Conservation (phyloP, 805 yeast genomes). For the Gaillardinia entomophila region DNA sequence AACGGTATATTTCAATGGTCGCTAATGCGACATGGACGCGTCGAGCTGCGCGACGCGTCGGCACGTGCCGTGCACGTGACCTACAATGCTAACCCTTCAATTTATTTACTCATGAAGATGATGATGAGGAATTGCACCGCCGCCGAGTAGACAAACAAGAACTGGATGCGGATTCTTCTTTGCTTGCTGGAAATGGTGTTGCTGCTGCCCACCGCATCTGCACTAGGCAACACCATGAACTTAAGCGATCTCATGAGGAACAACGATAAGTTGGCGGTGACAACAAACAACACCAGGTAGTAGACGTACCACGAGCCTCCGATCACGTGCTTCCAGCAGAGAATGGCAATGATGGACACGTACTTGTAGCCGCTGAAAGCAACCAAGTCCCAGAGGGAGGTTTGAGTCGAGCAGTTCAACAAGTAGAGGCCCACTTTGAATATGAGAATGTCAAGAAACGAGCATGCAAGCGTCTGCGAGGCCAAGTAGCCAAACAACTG, state of each 20-base stretch:
- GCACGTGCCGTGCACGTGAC: too few relatives aligned
- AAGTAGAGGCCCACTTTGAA: slow-evolving; percentile 81
- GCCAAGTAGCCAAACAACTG: slow-evolving; percentile 84
- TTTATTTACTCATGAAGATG: slow-evolving; percentile 57
- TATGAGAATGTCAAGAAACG: slow-evolving; percentile 67
- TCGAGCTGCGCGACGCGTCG: too few relatives aligned
- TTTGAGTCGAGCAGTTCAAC: slow-evolving; percentile 59
- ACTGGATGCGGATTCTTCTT: slow-evolving; percentile 79
- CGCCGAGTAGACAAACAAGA: slow-evolving; percentile 78
- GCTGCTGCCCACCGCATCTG: slow-evolving; percentile 37
- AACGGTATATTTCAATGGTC: too few relatives aligned
- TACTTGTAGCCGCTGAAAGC: slow-evolving; percentile 94
- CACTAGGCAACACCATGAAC: slow-evolving; percentile 58
- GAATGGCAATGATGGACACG: slow-evolving; percentile 63
- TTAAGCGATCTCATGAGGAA: slow-evolving; percentile 67
- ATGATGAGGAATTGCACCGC: slow-evolving; percentile 70
- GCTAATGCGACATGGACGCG: too few relatives aligned
- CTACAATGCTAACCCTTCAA: too few relatives aligned
- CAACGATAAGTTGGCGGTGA: slow-evolving; percentile 43
- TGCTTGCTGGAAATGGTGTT: slow-evolving; percentile 60
- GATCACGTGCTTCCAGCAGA: slow-evolving; percentile 46
- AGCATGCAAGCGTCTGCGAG: slow-evolving; percentile 79
- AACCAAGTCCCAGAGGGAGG: slow-evolving; percentile 67
- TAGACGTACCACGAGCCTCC: slow-evolving; percentile 27
- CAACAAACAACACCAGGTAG: slow-evolving; percentile 27